These are phyloP conservation scores for Mycena chlorophos DNA, from an alignment of 768 basidiomycete species.

Conservation along the genomic window DNA sequence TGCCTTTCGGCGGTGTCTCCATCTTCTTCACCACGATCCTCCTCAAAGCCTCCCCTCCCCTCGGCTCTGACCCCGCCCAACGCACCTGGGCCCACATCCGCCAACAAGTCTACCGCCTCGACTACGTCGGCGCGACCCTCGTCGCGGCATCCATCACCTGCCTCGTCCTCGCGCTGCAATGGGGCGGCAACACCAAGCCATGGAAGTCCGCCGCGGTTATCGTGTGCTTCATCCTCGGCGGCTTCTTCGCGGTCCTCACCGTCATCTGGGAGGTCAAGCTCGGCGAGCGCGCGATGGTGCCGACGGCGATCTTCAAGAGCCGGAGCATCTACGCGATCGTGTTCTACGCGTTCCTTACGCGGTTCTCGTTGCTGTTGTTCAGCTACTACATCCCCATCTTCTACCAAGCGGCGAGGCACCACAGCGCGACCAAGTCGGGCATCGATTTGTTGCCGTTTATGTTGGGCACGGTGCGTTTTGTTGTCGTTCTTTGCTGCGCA, in stretches of 20 bases:
- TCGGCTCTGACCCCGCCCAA: neutral
- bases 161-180: slow-evolving; percentile 41
- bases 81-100: slow-evolving; percentile 4
- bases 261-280: slow-evolving; percentile 7
- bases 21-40: slow-evolving; percentile 1
- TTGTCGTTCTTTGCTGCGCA: too few relatives aligned
- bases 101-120: slow-evolving; percentile 25
- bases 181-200: slow-evolving; percentile 42
- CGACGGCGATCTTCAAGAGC: neutral
- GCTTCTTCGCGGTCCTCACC: neutral
- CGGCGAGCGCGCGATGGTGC: slow-evolving; percentile 4
- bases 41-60: slow-evolving; percentile 2
- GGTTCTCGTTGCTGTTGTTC: neutral
- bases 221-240: slow-evolving; percentile 3
- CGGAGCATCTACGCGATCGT: neutral
- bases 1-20: slow-evolving; percentile 8
- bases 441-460: neutral
- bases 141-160: slow-evolving; percentile 34
- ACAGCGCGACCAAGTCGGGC: slow-evolving; percentile 1
- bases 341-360: neutral
- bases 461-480: neutral
- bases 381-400: slow-evolving; percentile 1
- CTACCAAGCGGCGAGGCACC: neutral
- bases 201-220: slow-evolving; percentile 39
- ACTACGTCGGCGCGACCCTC: slow-evolving; percentile 39